Base-by-base conservation (phyloP, 2,329 filamentous ascomycete species). In the Fusarium mundagurra region DNA sequence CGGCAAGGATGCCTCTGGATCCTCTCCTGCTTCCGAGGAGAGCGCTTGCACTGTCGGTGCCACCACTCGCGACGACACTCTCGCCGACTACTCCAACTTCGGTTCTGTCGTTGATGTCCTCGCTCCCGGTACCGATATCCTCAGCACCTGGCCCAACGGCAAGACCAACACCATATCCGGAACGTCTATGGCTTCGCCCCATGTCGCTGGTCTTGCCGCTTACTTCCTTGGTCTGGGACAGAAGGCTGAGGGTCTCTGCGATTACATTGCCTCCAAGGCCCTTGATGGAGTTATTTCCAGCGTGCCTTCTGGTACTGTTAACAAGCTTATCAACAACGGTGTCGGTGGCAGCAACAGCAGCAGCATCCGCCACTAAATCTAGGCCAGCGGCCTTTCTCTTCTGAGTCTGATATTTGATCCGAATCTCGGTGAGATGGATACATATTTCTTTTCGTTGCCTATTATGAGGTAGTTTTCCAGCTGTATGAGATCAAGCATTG, bases 1-100 rank as follows among this genome's bases (percentile, higher is more conserved):
- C 8, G 82, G 81, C 63, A 74, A 73, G 24, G 82, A 89, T 69
- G 86, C 88, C 3, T 71, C 78, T 24, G 80, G 80, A 72, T 84
- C 77, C 61, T 89, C 87, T 1, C 87, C 87, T 6, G 86, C 87
- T 24, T 88, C 85, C 1, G 85, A 85, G 74, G 64, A 83, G 7
- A 80, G 77, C 33, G 88, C 83, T 41, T 88, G 88, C 80, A 90
- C 88, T 3, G 87, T 89, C n/a, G 88, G 86, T 29, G 86, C 88
- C 29, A 86, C 84, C 36, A 81, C 82, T 45, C 74, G 62, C 20
- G 76, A 72, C 53, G 85, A 88, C 70, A 75, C 74, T 45, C 80
- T 83, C 39, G 82, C 88, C 34, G 80, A 77, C 53, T 89, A 85
- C 83, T 89, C 87, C 79, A 90, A 90, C 84, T 88, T 82, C 58